Evolutionary conservation across 2,329 filamentous ascomycete species (phyloP).

Genomic region (Claviceps sp.): DNA sequence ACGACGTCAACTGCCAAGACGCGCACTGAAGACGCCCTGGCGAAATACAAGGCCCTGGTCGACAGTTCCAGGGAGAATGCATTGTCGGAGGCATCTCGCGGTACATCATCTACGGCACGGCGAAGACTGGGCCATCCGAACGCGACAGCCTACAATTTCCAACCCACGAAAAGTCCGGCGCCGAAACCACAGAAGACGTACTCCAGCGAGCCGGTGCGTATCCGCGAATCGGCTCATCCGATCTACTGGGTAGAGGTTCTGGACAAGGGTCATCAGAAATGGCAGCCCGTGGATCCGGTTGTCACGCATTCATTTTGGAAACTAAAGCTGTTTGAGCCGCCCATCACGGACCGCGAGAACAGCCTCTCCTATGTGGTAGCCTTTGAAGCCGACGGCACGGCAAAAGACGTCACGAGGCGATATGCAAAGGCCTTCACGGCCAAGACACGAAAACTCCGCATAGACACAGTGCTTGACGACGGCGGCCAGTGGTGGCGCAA

Average conservation of each 20-base stretch:
- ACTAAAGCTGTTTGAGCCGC: constrained; percentile 66
- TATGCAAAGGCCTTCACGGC: constrained; percentile 84
- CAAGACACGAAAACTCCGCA: constrained; percentile 70
- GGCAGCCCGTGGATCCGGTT: constrained; percentile 76
- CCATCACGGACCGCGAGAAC: constrained; percentile 63
- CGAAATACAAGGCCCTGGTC: constrained; percentile 22
- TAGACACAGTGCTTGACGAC: constrained; percentile 47
- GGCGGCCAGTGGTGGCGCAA: constrained; percentile 40
- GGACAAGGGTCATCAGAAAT: constrained; percentile 75
- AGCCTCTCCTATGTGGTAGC: constrained; percentile 71
- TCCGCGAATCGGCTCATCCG: constrained; percentile 62
- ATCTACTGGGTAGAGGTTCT: constrained; percentile 93
- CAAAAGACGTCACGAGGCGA: constrained; percentile 72
- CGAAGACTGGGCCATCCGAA: constrained; percentile 40
- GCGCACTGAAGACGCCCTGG: constrained; percentile 12
- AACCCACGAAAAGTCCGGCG: constrained; percentile 25
- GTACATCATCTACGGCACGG: constrained; percentile 23
- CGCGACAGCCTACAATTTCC: constrained; percentile 37
- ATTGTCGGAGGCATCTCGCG: constrained; percentile 14
- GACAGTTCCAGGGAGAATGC: constrained; percentile 20
- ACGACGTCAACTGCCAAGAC: constrained; percentile 17
- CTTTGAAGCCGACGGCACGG: constrained; percentile 68
- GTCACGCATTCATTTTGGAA: constrained; percentile 68
- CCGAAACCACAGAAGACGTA: constrained; percentile 19
- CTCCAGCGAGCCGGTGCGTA: constrained; percentile 24